Conservation (phyloP, 73 alveolate species). For the Blepharisma japonicum region DNA sequence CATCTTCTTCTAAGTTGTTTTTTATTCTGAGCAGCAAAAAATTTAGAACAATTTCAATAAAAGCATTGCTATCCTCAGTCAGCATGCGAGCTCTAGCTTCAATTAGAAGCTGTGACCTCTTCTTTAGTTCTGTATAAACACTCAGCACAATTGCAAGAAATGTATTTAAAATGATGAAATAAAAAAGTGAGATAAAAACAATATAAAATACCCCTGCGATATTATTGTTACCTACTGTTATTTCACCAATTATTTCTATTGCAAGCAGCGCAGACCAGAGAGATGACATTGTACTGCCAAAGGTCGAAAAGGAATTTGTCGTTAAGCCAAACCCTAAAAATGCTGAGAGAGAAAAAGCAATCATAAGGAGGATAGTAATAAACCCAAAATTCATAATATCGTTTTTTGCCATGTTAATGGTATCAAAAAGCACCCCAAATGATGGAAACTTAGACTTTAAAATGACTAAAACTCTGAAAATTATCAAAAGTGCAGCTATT, state of each 20-base stretch:
- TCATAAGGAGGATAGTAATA: not conserved
- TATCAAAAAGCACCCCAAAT: conserved; percentile 3
- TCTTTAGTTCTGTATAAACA: not conserved
- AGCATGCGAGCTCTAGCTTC: conserved; percentile 61
- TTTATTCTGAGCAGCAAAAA: not conserved
- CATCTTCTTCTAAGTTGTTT: conserved; percentile 4
- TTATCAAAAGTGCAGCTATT: not conserved
- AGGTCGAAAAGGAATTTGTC: not conserved
- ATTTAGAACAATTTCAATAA: conserved; percentile 16
- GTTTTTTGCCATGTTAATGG: not conserved
- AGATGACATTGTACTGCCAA: not conserved
- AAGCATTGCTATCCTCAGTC: conserved; percentile 42
- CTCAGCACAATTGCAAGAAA: conserved; percentile 19
- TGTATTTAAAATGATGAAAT: not conserved
- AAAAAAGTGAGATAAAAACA: conserved; percentile 10
- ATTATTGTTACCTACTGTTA: not conserved
- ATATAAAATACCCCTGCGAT: not conserved
- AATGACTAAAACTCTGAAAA: not conserved
- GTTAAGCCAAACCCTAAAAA: not conserved
- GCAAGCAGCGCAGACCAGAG: not conserved
- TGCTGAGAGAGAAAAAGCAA: not conserved
- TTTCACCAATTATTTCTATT: not conserved
- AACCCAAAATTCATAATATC: conserved; percentile 5
- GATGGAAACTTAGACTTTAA: conserved; percentile 21
- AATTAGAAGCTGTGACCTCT: conserved; percentile 34